Evolutionary conservation across 805 yeast species (phyloP), one percentile per base, ranked within the genome.

Genomic region (Schwanniomyces occidentalis): DNA sequence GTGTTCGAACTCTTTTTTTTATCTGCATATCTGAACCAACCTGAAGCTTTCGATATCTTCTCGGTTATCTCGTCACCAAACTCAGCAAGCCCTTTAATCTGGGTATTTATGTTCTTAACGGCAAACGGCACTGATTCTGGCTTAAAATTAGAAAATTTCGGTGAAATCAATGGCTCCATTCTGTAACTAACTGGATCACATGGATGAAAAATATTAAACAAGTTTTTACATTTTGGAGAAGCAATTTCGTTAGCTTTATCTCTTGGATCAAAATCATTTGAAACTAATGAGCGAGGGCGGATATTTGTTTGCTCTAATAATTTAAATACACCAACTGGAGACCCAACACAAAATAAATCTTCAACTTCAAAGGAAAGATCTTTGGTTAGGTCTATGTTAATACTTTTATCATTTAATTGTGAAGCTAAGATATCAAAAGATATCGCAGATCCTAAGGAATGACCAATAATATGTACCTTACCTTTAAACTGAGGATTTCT

Each of bases 151-250:
- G 78, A 63, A 44, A 81, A 68, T 40, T 52, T 59, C 14, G 71
- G 66, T 40, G 67, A 61, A 4, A 90, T 73, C 38, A 91, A 62
- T 1, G 99, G 99, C 57, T 91, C 99, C 38, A 90, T 61, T 36
- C 98, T 68, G 50, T 90, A 88, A 0, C 91, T 90, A 25, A 93
- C 82, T 0, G 97, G 96, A 53, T 91, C 99, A 45, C 95, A 82
- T 0, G 91, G 86, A 48, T 91, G 95, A 63, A 85, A 88, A 5
- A 93, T 62, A 52, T 91, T 91, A 63, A 84, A 93, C 27, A 85
- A 57, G 49, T 85, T 84, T 2, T 68, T 61, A 43, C 84, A 81
- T 20, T 71, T 72, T 3, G 93, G 88, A 3, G 73, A 58, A 6
- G 65, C 57, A 26, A 41, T 45, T 2, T 17, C 30, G 31, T 62